Conservation (phyloP, 306 rosid genomes). For the Vachellia pachyceras region DNA sequence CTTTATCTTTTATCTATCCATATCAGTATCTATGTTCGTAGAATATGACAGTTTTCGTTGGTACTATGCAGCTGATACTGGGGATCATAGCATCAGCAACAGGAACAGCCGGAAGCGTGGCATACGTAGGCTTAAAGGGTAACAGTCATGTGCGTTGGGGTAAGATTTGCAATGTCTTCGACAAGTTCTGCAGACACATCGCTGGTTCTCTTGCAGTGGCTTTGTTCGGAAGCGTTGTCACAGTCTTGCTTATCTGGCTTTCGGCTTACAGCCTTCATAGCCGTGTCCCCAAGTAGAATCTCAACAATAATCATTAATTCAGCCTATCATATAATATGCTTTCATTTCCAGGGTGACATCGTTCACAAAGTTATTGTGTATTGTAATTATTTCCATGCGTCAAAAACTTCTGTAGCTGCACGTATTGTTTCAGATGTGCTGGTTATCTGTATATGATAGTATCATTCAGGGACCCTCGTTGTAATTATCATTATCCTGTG, state of each 20-base stretch:
- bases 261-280: slow-evolving; percentile 57
- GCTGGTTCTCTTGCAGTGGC: slow-evolving; percentile 62
- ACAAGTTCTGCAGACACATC: slow-evolving; percentile 69
- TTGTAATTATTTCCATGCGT: neutral
- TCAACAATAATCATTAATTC: slow-evolving; percentile 9
- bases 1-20: neutral
- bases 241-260: slow-evolving; percentile 70
- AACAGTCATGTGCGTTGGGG: slow-evolving; percentile 59
- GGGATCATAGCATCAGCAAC: slow-evolving; percentile 80
- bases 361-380: slow-evolving; percentile 31
- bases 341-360: slow-evolving; percentile 28
- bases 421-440: slow-evolving; percentile 33
- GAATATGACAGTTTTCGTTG: slow-evolving; percentile 17
- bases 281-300: slow-evolving; percentile 59
- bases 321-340: neutral
- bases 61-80: slow-evolving; percentile 59
- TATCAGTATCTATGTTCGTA: neutral
- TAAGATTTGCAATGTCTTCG: slow-evolving; percentile 60
- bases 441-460: slow-evolving; percentile 9
- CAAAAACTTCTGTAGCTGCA: slow-evolving; percentile 4
- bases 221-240: slow-evolving; percentile 61
- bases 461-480: neutral
- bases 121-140: slow-evolving; percentile 74
- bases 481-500: slow-evolving; percentile 6
- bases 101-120: slow-evolving; percentile 73